Conservation (phyloP, 148 eudicot genomes). For the Dysphania ambrosioides region DNA sequence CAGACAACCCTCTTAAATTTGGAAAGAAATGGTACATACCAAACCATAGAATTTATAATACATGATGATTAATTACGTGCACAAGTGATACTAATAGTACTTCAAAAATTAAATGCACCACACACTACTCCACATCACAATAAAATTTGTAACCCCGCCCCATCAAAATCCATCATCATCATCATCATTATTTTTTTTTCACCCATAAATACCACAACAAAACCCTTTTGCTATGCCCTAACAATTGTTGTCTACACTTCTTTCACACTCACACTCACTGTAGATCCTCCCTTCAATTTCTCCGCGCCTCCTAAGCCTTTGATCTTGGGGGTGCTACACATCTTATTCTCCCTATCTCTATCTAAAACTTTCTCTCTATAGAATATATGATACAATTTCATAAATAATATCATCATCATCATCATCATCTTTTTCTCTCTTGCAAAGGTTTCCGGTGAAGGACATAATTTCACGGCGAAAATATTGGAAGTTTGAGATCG, state of each 20-base stretch:
- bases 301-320: constrained; percentile 67
- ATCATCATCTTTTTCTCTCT: constrained; percentile 18
- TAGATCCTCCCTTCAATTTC: constrained; percentile 30
- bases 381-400: neutral
- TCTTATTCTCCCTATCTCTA: constrained; percentile 3
- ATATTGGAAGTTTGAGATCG: constrained; percentile 10
- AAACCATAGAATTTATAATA: constrained; percentile 1
- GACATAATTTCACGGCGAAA: constrained; percentile 7
- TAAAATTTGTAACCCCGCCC: neutral
- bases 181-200: constrained; percentile 7
- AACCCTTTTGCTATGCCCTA: constrained; percentile 13
- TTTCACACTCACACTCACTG: neutral
- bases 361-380: constrained; percentile 7
- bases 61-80: constrained; percentile 14
- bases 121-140: neutral
- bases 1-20: neutral
- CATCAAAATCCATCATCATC: constrained; percentile 11
- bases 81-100: constrained; percentile 16
- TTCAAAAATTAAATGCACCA: constrained; percentile 9
- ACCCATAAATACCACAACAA: neutral
- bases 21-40: neutral
- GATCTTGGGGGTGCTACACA: constrained; percentile 45
- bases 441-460: constrained; percentile 26
- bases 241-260: constrained; percentile 9
- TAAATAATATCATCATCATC: neutral